Evolutionary conservation across 2,329 filamentous ascomycete genomes (phyloP).

Genomic region (Fusarium redolens): DNA sequence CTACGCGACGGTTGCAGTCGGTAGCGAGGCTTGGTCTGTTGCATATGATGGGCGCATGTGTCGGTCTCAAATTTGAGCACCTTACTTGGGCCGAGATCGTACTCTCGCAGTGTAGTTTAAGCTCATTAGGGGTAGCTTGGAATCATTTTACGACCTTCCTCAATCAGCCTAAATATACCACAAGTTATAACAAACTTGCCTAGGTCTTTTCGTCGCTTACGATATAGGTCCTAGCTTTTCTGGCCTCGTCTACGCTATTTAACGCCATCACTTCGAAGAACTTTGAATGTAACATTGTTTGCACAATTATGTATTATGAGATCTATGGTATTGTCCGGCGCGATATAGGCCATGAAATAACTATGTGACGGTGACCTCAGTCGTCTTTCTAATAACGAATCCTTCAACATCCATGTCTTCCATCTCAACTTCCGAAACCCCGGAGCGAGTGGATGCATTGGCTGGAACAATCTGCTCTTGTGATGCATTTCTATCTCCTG

Average conservation of each 20-base stretch:
- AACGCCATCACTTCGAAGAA: background rate
- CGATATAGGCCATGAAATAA: accelerated
- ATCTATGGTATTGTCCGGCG: background rate
- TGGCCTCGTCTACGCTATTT: accelerated
- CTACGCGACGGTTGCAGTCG: slow-evolving; percentile 60
- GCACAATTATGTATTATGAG: background rate
- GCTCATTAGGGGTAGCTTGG: no score
- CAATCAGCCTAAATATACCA: accelerated
- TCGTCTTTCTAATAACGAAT: slow-evolving; percentile 35
- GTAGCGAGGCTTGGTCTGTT: slow-evolving; percentile 60
- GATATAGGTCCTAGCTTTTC: accelerated
- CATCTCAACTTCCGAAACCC: slow-evolving; percentile 7
- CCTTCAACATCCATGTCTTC: slow-evolving; percentile 28
- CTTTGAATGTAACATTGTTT: background rate
- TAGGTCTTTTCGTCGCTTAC: no score
- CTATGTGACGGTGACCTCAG: slow-evolving; percentile 30
- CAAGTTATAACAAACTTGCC: background rate
- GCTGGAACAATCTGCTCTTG: slow-evolving; percentile 17
- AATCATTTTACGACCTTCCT: no score
- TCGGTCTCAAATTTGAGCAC: background rate
- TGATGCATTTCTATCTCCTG: slow-evolving; percentile 10
- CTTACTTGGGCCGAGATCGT: no score
- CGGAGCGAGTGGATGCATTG: slow-evolving; percentile 25
- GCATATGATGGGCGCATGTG: slow-evolving; percentile 32
- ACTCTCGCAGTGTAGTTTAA: no score